Evolutionary conservation across 1,284 basidiomycete genomes (phyloP).

Genomic region (Microbotryum scabiosae): DNA sequence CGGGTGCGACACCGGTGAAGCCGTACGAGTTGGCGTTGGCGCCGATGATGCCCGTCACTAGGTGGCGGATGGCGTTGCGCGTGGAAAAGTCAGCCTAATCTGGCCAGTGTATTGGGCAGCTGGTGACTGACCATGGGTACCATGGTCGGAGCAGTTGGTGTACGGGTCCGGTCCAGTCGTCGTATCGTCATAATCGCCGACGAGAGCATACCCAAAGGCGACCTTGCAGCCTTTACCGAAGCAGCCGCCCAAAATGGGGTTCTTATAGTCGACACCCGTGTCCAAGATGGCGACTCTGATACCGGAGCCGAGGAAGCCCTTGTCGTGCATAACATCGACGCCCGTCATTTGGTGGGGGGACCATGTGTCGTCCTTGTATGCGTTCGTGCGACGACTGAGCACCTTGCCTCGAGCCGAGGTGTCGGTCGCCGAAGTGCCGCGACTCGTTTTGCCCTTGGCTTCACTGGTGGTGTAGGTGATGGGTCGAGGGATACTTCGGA

Average conservation of each 20-base stretch:
- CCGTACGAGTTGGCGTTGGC: conserved; percentile 31
- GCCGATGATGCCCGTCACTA: conserved; percentile 30
- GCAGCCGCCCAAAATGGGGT: conserved; percentile 53
- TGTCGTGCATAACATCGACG: conserved; percentile 45
- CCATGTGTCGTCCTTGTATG: conserved; percentile 47
- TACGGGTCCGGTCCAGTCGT: conserved; percentile 37
- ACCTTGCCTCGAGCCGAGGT: not conserved
- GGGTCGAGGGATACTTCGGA: not conserved
- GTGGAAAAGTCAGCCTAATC: not conserved
- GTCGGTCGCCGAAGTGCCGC: not conserved
- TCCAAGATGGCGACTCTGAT: conserved; percentile 25
- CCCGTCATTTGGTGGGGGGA: conserved; percentile 50
- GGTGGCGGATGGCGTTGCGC: conserved; percentile 10
- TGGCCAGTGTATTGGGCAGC: not conserved
- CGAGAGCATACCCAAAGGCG: conserved; percentile 52
- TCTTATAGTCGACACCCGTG: conserved; percentile 36
- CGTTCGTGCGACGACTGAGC: no score
- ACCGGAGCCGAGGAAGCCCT: not conserved
- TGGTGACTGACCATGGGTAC: conserved; percentile 14
- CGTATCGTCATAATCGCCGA: conserved; percentile 35
- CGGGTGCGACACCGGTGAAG: conserved; percentile 26
- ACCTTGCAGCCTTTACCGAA: conserved; percentile 56
- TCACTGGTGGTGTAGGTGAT: not conserved
- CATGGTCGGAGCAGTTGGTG: conserved; percentile 12
- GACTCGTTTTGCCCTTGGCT: not conserved